Evolutionary conservation across 768 basidiomycete species (phyloP), one percentile per base, ranked within the genome.

Genomic region (Hysterangium stoloniferum): DNA sequence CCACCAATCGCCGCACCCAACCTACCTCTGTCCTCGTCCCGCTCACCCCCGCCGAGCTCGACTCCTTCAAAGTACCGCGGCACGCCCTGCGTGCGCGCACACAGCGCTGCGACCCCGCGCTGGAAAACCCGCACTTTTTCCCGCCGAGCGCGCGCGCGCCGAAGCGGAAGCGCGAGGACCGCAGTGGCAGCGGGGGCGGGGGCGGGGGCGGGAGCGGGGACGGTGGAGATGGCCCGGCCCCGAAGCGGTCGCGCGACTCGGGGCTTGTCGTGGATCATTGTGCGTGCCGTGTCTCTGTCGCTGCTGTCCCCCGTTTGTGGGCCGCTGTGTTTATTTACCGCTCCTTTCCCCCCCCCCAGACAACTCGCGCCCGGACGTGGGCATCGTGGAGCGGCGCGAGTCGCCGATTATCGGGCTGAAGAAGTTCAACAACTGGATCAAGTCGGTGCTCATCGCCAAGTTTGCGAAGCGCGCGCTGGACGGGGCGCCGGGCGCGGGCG

Each of bases 401-500:
- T 97, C 94, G 5, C 91, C 93, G 36, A 99, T 98, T 59, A 91
- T 96, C 48, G 96, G 96, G 32, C 78, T 99, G 48, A 97, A 96
- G 67, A 86, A 78, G 63, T 99, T 98, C 71, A 99, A 99, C 70
- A 99, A 99, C 70, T 99, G 96, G 96, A 86, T 98, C 58, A 99
- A 99, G 66, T 92, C 91, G 8, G 94, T 98, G 15, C 75, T 98
- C 55, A 96, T 99, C 61, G 83, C 86, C 7, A 86, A 86, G 46
- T 96, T 89, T 60, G 87, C 86, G 1, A 82, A 84, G 62, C 82
- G 85, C 2, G 82, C 72, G 28, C 73, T 91, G 28, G 54, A 42
- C 36, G 59, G 41, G 40, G 56, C 38, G 51, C 58, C 24, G 52
- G 59, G 24, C 52, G 59, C 34, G 59, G 40, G 61, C 62, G 44